These are phyloP conservation scores for Trichoderma simmonsii DNA, from an alignment of 2,329 filamentous ascomycete genomes.

Conservation along the genomic window DNA sequence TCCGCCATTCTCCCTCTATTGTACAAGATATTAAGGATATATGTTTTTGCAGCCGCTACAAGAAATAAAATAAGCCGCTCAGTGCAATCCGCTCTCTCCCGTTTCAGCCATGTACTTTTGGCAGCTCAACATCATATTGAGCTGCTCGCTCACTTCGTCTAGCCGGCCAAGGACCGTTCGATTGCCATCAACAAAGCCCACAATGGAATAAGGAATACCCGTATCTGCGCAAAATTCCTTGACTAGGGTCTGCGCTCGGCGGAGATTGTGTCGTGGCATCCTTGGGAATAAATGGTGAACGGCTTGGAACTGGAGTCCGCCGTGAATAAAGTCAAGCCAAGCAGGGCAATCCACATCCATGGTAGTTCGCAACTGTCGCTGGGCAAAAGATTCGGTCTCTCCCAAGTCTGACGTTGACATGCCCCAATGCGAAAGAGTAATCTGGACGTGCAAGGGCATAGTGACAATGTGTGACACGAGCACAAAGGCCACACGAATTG, in stretches of 20 bases:
- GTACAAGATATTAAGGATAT: not conserved
- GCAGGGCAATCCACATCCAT: conserved; percentile 89
- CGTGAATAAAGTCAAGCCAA: conserved; percentile 88
- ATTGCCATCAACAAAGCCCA: conserved; percentile 82
- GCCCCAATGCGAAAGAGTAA: conserved; percentile 87
- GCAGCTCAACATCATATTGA: conserved; percentile 77
- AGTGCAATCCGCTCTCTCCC: conserved; percentile 18
- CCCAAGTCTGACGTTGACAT: conserved; percentile 90
- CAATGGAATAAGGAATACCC: conserved; percentile 78
- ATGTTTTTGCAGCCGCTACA: not conserved
- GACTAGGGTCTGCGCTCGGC: conserved; percentile 70
- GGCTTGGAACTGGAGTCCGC: conserved; percentile 84
- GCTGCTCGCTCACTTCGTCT: conserved; percentile 66
- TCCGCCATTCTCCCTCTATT: not conserved
- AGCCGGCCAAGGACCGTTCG: conserved; percentile 73
- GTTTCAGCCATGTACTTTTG: conserved; percentile 38
- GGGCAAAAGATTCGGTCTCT: conserved; percentile 79
- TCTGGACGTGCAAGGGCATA: conserved; percentile 81
- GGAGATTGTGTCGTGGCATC: conserved; percentile 80
- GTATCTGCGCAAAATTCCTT: conserved; percentile 79
- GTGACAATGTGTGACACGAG: conserved; percentile 78
- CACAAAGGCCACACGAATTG: conserved; percentile 69
- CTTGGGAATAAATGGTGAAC: conserved; percentile 84
- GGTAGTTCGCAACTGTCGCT: conserved; percentile 86
- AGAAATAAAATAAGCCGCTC: not conserved